Evolutionary conservation across 2,329 filamentous ascomycete genomes (phyloP).

Genomic region (Penicillium sumatraense): DNA sequence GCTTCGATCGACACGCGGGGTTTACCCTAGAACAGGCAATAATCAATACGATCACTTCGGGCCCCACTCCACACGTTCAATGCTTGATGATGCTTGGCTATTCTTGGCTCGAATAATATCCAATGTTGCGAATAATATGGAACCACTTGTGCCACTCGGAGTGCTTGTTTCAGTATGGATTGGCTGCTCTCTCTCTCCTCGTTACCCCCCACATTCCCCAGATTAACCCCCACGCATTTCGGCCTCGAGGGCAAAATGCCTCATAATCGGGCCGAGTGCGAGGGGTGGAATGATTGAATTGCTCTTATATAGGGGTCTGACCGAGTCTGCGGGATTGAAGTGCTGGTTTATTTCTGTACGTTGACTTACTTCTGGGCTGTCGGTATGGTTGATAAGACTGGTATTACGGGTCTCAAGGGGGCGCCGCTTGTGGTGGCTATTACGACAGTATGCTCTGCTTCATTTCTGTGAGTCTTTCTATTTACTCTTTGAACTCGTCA

Average conservation of each 20-base stretch:
- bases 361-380: not conserved
- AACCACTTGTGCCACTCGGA: not conserved
- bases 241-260: slow-evolving; percentile 10
- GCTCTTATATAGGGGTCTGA: not conserved
- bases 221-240: slow-evolving; percentile 20
- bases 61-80: slow-evolving; percentile 10
- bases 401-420: slow-evolving; percentile 22
- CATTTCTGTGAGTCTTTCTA: slow-evolving; percentile 45
- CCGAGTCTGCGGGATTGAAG: not conserved
- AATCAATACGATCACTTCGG: slow-evolving; percentile 4
- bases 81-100: slow-evolving; percentile 1
- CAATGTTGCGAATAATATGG: not conserved
- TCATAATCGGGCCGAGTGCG: slow-evolving; percentile 3
- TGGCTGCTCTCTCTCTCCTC: not conserved
- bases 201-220: slow-evolving; percentile 16
- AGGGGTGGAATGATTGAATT: not conserved
- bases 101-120: not conserved
- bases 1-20: slow-evolving; percentile 19
- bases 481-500: not conserved
- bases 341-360: not conserved
- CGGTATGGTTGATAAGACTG: slow-evolving; percentile 18
- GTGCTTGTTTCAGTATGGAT: not conserved
- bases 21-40: slow-evolving; percentile 6
- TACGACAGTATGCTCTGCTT: slow-evolving; percentile 27
- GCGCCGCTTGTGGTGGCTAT: slow-evolving; percentile 26